A percentile compares a stretch with the other conserved stretches of the same genome.
These are phyloP conservation scores for Laguncularia racemosa DNA, from an alignment of 345 rosid genomes.

Conservation along the genomic window DNA sequence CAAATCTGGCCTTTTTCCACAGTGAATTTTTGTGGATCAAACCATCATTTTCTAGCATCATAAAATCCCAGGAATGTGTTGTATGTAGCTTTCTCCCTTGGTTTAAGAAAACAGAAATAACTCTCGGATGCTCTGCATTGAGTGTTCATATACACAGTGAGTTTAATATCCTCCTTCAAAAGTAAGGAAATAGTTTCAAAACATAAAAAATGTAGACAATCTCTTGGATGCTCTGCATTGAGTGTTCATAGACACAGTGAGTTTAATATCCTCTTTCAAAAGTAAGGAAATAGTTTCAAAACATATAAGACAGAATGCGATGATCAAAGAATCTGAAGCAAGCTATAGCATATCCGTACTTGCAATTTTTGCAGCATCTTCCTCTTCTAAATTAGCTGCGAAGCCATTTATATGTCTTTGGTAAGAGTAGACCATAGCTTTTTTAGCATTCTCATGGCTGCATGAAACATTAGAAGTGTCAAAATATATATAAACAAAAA, in stretches of 20 bases:
- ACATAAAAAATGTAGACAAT: background rate
- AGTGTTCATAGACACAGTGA: no score
- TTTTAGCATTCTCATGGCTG: conserved; percentile 36
- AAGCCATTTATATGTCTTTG: conserved; percentile 49
- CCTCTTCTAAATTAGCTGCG: conserved; percentile 40
- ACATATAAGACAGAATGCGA: no score
- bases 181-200: background rate
- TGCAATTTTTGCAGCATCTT: conserved; percentile 34
- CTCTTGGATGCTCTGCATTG: conserved; percentile 41
- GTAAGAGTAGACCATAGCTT: conserved; percentile 42
- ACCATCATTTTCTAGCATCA: conserved; percentile 36
- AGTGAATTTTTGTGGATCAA: conserved; percentile 11
- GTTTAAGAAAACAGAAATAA: conserved; percentile 36
- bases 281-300: background rate
- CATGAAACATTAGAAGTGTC: background rate
- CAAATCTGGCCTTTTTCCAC: conserved; percentile 38
- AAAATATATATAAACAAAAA: background rate
- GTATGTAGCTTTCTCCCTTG: conserved; percentile 38
- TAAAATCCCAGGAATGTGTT: conserved; percentile 52
- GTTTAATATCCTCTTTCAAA: no score
- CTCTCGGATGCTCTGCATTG: conserved; percentile 41
- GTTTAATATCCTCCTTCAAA: no score
- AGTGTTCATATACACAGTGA: no score
- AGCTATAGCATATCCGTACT: conserved; percentile 10
- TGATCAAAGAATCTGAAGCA: background rate